phyloP scores from a whole-genome alignment of 495 filamentous ascomycete genomes.

The Penicillium ochrochloron region DNA sequence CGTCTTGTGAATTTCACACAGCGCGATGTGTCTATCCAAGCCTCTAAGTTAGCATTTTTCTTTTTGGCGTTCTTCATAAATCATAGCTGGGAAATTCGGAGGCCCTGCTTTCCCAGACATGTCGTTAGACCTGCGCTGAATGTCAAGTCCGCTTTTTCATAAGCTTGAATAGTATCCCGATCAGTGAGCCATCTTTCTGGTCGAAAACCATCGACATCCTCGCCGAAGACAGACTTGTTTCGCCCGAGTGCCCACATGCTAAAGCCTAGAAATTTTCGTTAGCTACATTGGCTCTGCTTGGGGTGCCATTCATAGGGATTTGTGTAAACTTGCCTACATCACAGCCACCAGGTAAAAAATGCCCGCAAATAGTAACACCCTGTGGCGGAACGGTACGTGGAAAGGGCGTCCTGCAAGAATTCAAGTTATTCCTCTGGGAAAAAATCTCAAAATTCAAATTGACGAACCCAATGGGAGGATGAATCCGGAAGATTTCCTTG shows the following conservation, averaged over 20 bases:
- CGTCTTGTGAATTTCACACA: conserved; percentile 3
- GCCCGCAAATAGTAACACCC: too few relatives aligned
- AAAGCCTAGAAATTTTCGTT: background rate
- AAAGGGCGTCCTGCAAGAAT: too few relatives aligned
- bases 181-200: background rate
- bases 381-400: too few relatives aligned
- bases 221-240: background rate
- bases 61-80: background rate
- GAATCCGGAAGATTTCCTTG: too few relatives aligned
- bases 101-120: background rate
- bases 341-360: too few relatives aligned
- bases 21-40: background rate
- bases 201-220: background rate
- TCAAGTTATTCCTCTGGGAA: too few relatives aligned
- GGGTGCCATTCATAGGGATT: too few relatives aligned
- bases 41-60: background rate
- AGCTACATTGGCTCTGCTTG: background rate
- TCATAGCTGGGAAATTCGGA: background rate
- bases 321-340: too few relatives aligned
- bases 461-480: background rate
- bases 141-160: conserved; percentile 3
- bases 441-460: too few relatives aligned
- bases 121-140: conserved; percentile 1
- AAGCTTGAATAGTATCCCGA: background rate
- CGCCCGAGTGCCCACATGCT: background rate